phyloP scores from a whole-genome alignment of 192 early-diverging fungal species.

The Umbelopsis sp. region DNA sequence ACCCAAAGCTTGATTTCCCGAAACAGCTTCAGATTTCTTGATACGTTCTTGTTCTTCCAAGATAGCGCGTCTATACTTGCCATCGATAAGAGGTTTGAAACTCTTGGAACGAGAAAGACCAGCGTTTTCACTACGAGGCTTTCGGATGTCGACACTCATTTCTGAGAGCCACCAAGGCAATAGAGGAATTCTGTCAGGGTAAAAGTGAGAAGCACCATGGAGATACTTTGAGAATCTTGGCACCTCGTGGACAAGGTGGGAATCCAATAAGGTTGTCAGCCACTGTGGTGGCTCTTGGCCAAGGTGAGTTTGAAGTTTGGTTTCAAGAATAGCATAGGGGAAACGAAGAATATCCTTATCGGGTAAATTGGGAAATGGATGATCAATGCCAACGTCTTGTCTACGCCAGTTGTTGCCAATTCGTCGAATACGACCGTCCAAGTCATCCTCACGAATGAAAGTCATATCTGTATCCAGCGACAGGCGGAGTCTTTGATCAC shows the following conservation, averaged over 20 bases:
- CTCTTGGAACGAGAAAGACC: conserved; percentile 36
- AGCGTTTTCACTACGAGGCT: conserved; percentile 39
- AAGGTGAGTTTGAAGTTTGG: conserved; percentile 28
- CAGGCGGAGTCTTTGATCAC: conserved; percentile 41
- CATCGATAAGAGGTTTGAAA: conserved; percentile 39
- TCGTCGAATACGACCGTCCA: conserved; percentile 50
- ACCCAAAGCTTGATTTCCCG: background rate
- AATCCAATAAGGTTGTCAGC: conserved; percentile 36
- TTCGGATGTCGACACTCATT: conserved; percentile 54
- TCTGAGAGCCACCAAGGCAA: conserved; percentile 57
- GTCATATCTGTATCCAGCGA: conserved; percentile 38
- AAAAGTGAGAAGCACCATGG: conserved; percentile 47
- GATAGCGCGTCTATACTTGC: conserved; percentile 33
- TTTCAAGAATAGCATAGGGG: conserved; percentile 40
- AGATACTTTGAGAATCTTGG: conserved; percentile 53
- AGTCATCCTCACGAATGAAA: conserved; percentile 36
- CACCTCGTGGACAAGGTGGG: conserved; percentile 47
- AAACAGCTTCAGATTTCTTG: conserved; percentile 22
- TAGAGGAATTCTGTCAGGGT: conserved; percentile 43
- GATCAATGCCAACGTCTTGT: conserved; percentile 37
- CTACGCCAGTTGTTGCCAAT: conserved; percentile 55
- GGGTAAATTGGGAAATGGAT: conserved; percentile 40
- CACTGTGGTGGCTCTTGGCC: conserved; percentile 42
- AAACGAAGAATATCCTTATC: conserved; percentile 32
- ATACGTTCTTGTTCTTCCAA: conserved; percentile 20